Base-by-base conservation (phyloP, 495 filamentous ascomycete genomes). In the Aspergillus leporis region DNA sequence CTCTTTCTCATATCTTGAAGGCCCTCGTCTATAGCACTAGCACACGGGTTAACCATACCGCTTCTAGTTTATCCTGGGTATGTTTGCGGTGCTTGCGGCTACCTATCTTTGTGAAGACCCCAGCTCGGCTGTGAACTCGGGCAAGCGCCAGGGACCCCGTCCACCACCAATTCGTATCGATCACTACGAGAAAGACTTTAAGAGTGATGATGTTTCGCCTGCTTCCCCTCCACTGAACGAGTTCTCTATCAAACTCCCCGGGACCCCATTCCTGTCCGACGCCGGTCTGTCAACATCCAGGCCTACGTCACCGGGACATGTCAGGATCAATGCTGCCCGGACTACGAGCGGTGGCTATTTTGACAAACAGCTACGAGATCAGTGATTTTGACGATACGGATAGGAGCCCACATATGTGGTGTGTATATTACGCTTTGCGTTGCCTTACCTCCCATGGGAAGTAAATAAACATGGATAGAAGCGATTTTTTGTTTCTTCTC, bases 41-140 rank as follows among this genome's bases (percentile, higher is more conserved):
- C 50, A 22, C 16, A 30, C 9, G 14, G 22, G 34, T 28, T 40
- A n/a, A 34, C 13, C 5, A 2, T 10, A 16, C 19, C 53, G 16
- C 61, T 49, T 62, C n/a, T 65, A 97, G 93, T 97, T 93, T 69
- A 51, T 95, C 30, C 58, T 93, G 48, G 94, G 94, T 32, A 89
- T 91, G 2, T 78, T 79, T 34, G 70, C 92, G 51, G 91, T 97
- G 4, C 68, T 97, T 13, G 78, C 83, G 52, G 87, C 93, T 23
- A 96, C 91, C 4, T 96, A 90, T 56, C 82, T 97, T 32, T 97
- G 96, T 76, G 92, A 85, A 51, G 80, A 79, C 12, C 66, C 74
- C 0, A 65, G 51, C 43, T 66, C 64, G 51, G 65, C 51, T 36
- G 46, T 53, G 18, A 70, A 76, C 21, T 77, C 85, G 34, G 58